These are phyloP conservation scores for Iberis pinnata DNA, from an alignment of 345 rosid species.

Conservation along the genomic window DNA sequence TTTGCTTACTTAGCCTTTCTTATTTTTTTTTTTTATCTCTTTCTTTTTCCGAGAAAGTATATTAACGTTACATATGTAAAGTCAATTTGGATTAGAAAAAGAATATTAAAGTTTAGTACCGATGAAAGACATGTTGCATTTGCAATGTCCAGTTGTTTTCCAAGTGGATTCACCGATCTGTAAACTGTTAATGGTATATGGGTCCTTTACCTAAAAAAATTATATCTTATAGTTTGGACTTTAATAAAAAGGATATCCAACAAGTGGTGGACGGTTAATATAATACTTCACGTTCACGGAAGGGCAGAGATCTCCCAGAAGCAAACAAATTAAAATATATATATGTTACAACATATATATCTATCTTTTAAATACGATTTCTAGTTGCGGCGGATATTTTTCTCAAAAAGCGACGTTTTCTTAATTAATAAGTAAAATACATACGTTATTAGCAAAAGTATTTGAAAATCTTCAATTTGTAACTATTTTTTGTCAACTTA, in stretches of 20 bases:
- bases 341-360: slow-evolving; percentile 1
- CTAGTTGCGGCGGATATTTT: slow-evolving; percentile 22
- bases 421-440: slow-evolving; percentile 9
- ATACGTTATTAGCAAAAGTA: slow-evolving; percentile 3
- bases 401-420: slow-evolving; percentile 2
- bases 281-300: slow-evolving; percentile 34
- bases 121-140: slow-evolving; percentile 26
- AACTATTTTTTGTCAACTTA: slow-evolving; percentile 18
- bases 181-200: slow-evolving; percentile 30
- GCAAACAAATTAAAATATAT: slow-evolving; percentile 14
- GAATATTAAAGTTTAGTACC: slow-evolving; percentile 21
- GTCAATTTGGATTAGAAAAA: slow-evolving; percentile 17
- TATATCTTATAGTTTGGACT: slow-evolving; percentile 31
- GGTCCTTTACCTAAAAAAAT: slow-evolving; percentile 26
- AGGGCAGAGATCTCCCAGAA: slow-evolving; percentile 24
- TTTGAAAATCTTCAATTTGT: not conserved
- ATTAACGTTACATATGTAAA: not conserved
- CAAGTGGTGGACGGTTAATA: slow-evolving; percentile 27
- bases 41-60: no score
- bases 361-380: not conserved
- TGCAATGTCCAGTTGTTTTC: slow-evolving; percentile 20
- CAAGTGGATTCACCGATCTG: slow-evolving; percentile 27
- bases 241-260: slow-evolving; percentile 23
- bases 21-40: no score
- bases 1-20: no score